A percentile compares a stretch with the other conserved stretches of the same genome.
Conservation (phyloP, 257 asterid species). For the Ajuga chamaepitys region DNA sequence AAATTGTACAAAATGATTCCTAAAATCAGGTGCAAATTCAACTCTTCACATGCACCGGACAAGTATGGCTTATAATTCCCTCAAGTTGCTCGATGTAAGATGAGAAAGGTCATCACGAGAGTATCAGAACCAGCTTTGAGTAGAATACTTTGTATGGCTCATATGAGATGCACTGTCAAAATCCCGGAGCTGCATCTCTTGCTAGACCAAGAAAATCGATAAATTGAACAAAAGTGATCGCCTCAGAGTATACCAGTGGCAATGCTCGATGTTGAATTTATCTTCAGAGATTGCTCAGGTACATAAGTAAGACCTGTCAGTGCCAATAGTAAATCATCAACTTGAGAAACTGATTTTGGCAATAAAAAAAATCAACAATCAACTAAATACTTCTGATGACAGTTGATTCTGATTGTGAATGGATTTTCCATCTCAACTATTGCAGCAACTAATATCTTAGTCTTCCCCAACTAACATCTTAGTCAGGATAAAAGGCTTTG, state of each 20-base stretch:
- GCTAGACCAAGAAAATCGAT: conserved; percentile 8
- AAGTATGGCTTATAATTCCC: neutral
- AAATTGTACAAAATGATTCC: conserved; percentile 4
- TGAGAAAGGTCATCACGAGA: neutral
- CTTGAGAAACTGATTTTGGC: neutral
- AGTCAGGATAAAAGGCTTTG: neutral
- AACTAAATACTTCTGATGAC: neutral
- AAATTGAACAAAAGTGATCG: neutral
- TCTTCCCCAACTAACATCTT: neutral
- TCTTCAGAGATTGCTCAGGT: conserved; percentile 92
- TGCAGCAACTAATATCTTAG: neutral
- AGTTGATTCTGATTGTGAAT: neutral
- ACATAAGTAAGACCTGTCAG: conserved; percentile 67
- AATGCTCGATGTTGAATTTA: conserved; percentile 84
- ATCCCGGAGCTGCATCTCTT: conserved; percentile 9
- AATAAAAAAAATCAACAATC: neutral
- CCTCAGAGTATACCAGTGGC: conserved; percentile 57
- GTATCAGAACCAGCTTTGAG: neutral
- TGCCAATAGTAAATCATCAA: conserved; percentile 12
- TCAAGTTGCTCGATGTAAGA: neutral
- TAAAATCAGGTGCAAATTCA: conserved; percentile 6
- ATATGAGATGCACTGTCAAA: neutral
- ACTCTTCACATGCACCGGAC: conserved; percentile 12
- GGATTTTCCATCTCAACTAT: neutral
- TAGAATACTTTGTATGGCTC: neutral